Base-by-base conservation (phyloP, 345 rosid genomes). In the Carallia brachiata region DNA sequence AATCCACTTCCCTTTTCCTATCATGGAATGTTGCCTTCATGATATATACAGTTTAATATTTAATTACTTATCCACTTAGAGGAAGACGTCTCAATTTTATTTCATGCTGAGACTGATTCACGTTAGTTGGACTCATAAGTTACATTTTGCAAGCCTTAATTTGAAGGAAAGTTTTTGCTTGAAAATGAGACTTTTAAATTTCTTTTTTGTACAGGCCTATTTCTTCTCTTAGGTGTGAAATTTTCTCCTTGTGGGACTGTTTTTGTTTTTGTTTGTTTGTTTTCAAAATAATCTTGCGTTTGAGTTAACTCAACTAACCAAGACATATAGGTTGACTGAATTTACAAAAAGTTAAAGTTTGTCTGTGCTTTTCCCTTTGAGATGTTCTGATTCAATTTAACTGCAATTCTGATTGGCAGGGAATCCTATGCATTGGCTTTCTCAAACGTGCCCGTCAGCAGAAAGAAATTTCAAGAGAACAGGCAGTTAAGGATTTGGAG, bases 351-450 rank as follows among this genome's bases (percentile, higher is more conserved):
- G 10, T 17, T 47, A 16, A 48, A 31, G 48, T 32, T 69, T n/a
- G n/a, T 7, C 7, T 23, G 32, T 30, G 7, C 37, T 39, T 68
- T 58, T 37, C 16, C 28, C 36, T 65, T 44, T 1, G 4, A 44
- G 28, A 56, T 19, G 31, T 3, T 56, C 16, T 56, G 60, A 23
- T 13, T 13, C 13, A 23, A 23, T 19, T 56, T 44, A 44, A 10
- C 3, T 67, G n/a, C 32, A 48, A n/a, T 48, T 68, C 44, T 31
- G 31, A 36, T 61, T 39, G 47, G 63, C 78, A 95, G 97, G 99
- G 99, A 67, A 63, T 95, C 70, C 74, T 92, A 47, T 95, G 99
- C 89, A 86, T 95, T 7, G 97, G 97, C 75, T 90, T 81, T 64
- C 79, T 95, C 63, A 92, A 89, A 82, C 97, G 96, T 58, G 72